Base-by-base conservation (phyloP, 805 yeast genomes). In the Candida oleophila region DNA sequence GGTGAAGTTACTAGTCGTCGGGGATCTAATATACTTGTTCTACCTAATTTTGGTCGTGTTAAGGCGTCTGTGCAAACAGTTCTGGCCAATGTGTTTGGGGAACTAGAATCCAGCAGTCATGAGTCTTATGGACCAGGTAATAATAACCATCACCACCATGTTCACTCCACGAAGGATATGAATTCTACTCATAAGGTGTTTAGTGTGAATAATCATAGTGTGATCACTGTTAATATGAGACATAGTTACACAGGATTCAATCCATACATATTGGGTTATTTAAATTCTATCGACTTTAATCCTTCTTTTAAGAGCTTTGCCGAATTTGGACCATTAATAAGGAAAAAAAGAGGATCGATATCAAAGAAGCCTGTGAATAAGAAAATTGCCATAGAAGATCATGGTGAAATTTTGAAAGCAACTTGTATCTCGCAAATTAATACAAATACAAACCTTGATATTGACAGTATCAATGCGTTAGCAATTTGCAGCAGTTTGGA, bases 221-320 rank as follows among this genome's bases (percentile, higher is more conserved):
- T 63, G 33, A 57, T 67, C 15, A 61, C 71, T 2, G 59, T 68
- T 1, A 62, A 65, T 15, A 61, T 78, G 16, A 66, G 65, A 35
- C 82, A 80, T 55, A 84, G 85, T 55, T 89, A 89, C 59, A 73
- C 69, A 2, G 96, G 96, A 0, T 65, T 69, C 21, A 84, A 86
- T 55, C 83, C 83, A 1, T 81, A 79, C 49, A 80, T 90, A 28
- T 56, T 77, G 43, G 74, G 76, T 37, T 85, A 77, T 55, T 68
- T 90, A 43, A 68, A 71, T 9, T 73, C 71, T 14, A 69, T 83
- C 18, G 70, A 70, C 16, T 73, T 83, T 45, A 82, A 77, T 34
- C 87, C 89, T 0, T 67, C 77, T 0, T 59, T 84, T 44, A 75
- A 74, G 38, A 83, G 82, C 43, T 86, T 82, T 51, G 64, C 74